Percentiles rank a stretch among this genome's conserved stretches.
Conservation (phyloP, 164 flowering plant species). For the Berberis thunbergii region DNA sequence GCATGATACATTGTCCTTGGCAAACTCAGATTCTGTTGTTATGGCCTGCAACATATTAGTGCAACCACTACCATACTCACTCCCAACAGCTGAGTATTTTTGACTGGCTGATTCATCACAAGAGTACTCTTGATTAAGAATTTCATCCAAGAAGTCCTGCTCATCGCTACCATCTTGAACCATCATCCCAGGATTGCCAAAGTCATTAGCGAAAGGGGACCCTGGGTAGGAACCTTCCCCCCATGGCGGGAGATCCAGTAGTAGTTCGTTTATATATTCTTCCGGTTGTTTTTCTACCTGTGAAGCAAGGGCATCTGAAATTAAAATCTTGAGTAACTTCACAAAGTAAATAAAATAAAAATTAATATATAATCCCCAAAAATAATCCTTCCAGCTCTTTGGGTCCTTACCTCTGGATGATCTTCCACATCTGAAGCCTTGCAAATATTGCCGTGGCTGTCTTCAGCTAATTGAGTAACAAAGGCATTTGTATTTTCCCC, state of each 20-base stretch:
- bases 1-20: no score
- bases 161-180: conserved; percentile 29
- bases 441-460: conserved; percentile 13
- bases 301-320: conserved; percentile 2
- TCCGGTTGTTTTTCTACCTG: conserved; percentile 18
- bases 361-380: not conserved
- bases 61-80: no score
- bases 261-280: conserved; percentile 8
- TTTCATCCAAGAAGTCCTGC: not conserved
- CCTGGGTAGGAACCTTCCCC: conserved; percentile 21
- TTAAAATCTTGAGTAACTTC: not conserved
- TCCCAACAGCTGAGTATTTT: no score
- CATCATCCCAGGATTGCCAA: conserved; percentile 13
- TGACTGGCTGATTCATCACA: no score
- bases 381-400: conserved; percentile 26
- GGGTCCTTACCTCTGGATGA: conserved; percentile 11
- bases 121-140: no score
- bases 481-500: conserved; percentile 14
- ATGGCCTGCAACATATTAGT: no score
- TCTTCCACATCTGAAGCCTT: conserved; percentile 21
- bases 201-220: conserved; percentile 15
- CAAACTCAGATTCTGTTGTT: no score
- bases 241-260: conserved; percentile 6
- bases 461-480: conserved; percentile 10
- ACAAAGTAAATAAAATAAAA: not conserved